Evolutionary conservation across 805 yeast species (phyloP).

Genomic region (Metschnikowia similis): DNA sequence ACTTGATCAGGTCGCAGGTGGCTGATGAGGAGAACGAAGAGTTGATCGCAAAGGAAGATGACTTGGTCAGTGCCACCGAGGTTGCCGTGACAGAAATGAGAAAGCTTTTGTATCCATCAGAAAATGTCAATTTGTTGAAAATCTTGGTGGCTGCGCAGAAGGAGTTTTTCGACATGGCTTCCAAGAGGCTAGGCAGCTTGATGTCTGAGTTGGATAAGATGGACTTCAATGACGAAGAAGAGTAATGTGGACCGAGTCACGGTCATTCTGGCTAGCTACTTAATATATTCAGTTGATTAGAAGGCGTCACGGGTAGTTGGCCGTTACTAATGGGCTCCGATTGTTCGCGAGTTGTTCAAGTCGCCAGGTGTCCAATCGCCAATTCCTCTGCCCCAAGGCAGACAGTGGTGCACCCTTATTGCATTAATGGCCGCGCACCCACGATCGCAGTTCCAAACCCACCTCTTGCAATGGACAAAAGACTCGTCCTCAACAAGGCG

Average conservation of each 20-base stretch:
- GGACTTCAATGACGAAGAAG: conserved; percentile 34
- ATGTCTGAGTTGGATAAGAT: conserved; percentile 30
- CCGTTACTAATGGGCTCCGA: too few species aligned
- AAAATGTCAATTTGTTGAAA: conserved; percentile 58
- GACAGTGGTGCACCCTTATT: too few species aligned
- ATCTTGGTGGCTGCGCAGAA: conserved; percentile 67
- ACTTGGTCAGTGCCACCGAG: conserved; percentile 72
- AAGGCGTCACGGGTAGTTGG: not conserved
- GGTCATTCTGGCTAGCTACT: not conserved
- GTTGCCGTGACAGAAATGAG: conserved; percentile 78
- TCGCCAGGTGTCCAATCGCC: too few species aligned
- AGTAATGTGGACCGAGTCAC: conserved; percentile 4
- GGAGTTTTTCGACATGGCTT: conserved; percentile 46
- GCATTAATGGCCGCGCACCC: not conserved
- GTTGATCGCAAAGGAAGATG: conserved; percentile 64
- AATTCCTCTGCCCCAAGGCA: too few species aligned
- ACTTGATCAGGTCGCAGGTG: conserved; percentile 57
- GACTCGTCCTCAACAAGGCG: conserved; percentile 25
- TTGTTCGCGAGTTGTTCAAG: too few species aligned
- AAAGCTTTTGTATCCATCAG: conserved; percentile 62
- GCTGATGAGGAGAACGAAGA: conserved; percentile 47
- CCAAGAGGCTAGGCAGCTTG: conserved; percentile 31
- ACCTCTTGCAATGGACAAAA: conserved; percentile 13
- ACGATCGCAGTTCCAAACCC: not conserved
- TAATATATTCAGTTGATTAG: not conserved